Evolutionary conservation across 495 filamentous ascomycete species (phyloP).

Genomic region (Penicillium riverlandense): DNA sequence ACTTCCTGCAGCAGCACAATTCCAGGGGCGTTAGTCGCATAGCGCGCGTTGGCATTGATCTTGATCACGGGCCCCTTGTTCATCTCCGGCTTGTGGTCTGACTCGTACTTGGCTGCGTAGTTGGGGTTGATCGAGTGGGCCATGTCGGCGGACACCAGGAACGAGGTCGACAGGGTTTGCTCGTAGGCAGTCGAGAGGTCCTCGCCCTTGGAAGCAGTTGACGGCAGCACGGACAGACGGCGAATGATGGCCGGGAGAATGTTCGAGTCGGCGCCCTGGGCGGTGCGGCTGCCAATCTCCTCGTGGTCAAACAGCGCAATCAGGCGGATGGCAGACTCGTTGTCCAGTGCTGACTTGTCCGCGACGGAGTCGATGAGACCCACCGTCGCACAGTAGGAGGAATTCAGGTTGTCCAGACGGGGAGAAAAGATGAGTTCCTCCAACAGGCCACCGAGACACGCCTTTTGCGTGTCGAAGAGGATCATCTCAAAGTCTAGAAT

Average conservation of each 20-base stretch:
- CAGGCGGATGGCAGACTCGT: conserved; percentile 76
- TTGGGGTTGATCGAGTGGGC: conserved; percentile 94
- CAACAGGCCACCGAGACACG: conserved; percentile 80
- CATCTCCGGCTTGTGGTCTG: conserved; percentile 83
- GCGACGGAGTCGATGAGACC: conserved; percentile 76
- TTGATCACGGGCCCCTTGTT: conserved; percentile 97
- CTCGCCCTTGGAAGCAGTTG: conserved; percentile 34
- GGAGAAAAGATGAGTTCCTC: conserved; percentile 93
- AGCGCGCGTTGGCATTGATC: conserved; percentile 94
- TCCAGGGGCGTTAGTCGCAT: conserved; percentile 92
- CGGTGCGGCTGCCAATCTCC: conserved; percentile 85
- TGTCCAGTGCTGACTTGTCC: conserved; percentile 52
- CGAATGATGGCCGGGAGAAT: conserved; percentile 82
- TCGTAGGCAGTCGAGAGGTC: conserved; percentile 77
- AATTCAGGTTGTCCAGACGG: conserved; percentile 87
- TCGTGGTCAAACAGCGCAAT: conserved; percentile 96
- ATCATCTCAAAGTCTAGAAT: conserved; percentile 93
- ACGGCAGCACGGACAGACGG: conserved; percentile 73
- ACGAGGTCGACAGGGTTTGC: conserved; percentile 84
- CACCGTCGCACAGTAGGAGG: conserved; percentile 82
- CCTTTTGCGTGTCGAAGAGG: conserved; percentile 89
- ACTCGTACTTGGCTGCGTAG: conserved; percentile 85
- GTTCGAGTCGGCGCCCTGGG: conserved; percentile 91
- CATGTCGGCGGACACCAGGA: conserved; percentile 96
- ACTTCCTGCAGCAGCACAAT: conserved; percentile 88